phyloP scores from a whole-genome alignment of 2,329 filamentous ascomycete genomes.

The Botrytis elliptica region DNA sequence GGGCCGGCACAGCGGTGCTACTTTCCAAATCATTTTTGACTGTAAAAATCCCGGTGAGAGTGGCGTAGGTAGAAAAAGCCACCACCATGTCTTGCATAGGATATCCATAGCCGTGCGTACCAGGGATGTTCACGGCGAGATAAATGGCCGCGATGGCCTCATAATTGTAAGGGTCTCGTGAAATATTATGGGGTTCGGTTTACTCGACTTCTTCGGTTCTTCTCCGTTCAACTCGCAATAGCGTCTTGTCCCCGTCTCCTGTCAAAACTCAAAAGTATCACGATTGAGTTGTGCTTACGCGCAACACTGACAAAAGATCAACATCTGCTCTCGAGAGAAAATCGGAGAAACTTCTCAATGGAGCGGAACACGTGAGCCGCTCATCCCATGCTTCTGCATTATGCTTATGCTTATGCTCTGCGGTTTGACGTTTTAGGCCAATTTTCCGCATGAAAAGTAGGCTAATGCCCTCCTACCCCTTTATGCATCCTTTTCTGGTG shows the following conservation, averaged over 20 bases:
- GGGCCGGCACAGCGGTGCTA: neutral
- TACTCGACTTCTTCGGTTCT: conserved; percentile 12
- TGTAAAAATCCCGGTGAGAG: neutral
- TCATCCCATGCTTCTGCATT: conserved; percentile 12
- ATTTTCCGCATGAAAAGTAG: conserved; percentile 3
- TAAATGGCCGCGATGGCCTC: conserved; percentile 12
- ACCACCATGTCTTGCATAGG: conserved; percentile 15
- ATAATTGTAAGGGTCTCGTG: neutral
- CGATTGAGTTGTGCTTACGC: neutral
- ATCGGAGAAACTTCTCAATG: conserved; percentile 6
- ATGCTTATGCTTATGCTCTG: conserved; percentile 10
- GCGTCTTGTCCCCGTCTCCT: neutral
- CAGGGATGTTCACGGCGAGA: conserved; percentile 6
- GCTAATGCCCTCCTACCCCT: conserved; percentile 19
- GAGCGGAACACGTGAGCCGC: conserved; percentile 11
- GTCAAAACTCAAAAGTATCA: neutral
- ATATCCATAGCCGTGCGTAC: conserved; percentile 5
- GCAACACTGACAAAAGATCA: conserved; percentile 7
- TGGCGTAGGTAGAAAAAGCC: neutral
- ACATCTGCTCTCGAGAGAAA: neutral
- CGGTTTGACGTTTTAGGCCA: conserved; percentile 18
- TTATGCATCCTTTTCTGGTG: conserved; percentile 20
- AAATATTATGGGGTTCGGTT: neutral
- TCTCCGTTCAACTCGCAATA: conserved; percentile 2
- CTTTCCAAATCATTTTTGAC: neutral